These are phyloP conservation scores for Coemansia sp. DNA, from an alignment of 192 early-diverging fungal species.

Conservation along the genomic window DNA sequence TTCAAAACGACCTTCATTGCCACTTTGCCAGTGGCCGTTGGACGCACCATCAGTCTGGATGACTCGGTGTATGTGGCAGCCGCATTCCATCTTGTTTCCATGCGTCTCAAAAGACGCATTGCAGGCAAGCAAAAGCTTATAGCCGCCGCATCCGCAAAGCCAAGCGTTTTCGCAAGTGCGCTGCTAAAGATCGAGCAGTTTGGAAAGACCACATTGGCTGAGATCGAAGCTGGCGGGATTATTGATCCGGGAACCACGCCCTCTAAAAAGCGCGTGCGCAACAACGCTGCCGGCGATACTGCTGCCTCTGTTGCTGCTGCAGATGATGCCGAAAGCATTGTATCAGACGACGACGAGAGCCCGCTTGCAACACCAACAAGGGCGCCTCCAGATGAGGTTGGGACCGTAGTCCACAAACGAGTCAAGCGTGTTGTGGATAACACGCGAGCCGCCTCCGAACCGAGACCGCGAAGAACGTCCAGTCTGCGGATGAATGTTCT, in stretches of 20 bases:
- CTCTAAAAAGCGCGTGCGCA: constrained; percentile 19
- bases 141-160: constrained; percentile 17
- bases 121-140: constrained; percentile 31
- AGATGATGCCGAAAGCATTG: background rate
- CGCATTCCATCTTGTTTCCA: constrained; percentile 41
- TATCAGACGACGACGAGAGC: background rate
- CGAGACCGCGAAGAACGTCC: constrained; percentile 3
- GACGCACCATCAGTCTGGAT: constrained; percentile 37
- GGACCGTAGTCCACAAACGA: constrained; percentile 10
- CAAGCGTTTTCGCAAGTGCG: constrained; percentile 24
- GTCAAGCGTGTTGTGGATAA: background rate
- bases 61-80: constrained; percentile 45
- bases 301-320: background rate
- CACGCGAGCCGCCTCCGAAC: background rate
- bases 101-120: constrained; percentile 45
- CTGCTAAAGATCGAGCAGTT: constrained; percentile 33
- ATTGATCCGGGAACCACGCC: constrained; percentile 16
- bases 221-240: constrained; percentile 15
- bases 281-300: background rate
- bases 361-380: constrained; percentile 1
- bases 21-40: constrained; percentile 28
- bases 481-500: constrained; percentile 2
- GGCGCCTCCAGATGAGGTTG: constrained; percentile 16
- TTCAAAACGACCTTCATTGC: constrained; percentile 27
- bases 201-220: constrained; percentile 22